Conservation (phyloP, 2,329 filamentous ascomycete species). For the Ophiostoma australiae region DNA sequence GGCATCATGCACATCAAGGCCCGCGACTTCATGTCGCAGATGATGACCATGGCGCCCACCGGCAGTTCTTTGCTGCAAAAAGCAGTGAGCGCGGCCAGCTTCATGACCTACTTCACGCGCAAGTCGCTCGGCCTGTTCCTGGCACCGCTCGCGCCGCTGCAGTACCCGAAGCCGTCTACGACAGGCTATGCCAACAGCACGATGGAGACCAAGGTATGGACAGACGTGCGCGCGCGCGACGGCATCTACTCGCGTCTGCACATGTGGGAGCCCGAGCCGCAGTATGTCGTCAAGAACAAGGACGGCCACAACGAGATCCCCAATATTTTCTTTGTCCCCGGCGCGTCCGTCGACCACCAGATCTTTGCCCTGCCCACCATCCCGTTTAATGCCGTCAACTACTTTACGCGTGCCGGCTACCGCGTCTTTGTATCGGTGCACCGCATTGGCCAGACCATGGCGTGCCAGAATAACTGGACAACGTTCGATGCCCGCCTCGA, state of each 20-base stretch:
- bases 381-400: conserved; percentile 58
- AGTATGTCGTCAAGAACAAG: conserved; percentile 31
- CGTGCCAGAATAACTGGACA: conserved; percentile 50
- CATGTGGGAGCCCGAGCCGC: conserved; percentile 53
- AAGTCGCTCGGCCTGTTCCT: conserved; percentile 51
- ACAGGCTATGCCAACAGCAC: conserved; percentile 52
- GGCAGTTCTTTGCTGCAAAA: conserved; percentile 45
- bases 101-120: conserved; percentile 53
- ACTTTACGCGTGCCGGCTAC: conserved; percentile 57
- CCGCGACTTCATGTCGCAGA: conserved; percentile 50
- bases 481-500: conserved; percentile 58
- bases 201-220: conserved; percentile 39
- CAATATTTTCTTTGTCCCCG: conserved; percentile 58
- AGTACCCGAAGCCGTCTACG: conserved; percentile 48
- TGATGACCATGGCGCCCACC: conserved; percentile 49
- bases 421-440: conserved; percentile 54
- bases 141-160: conserved; percentile 50
- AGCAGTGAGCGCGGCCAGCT: conserved; percentile 43
- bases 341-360: conserved; percentile 58
- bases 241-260: conserved; percentile 50
- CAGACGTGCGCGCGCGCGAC: conserved; percentile 48
- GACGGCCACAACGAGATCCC: conserved; percentile 32
- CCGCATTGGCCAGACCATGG: conserved; percentile 51
- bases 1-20: conserved; percentile 55
- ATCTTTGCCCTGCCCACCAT: conserved; percentile 61